phyloP scores from a whole-genome alignment of 768 basidiomycete species.

The Lenzites betulinus region DNA sequence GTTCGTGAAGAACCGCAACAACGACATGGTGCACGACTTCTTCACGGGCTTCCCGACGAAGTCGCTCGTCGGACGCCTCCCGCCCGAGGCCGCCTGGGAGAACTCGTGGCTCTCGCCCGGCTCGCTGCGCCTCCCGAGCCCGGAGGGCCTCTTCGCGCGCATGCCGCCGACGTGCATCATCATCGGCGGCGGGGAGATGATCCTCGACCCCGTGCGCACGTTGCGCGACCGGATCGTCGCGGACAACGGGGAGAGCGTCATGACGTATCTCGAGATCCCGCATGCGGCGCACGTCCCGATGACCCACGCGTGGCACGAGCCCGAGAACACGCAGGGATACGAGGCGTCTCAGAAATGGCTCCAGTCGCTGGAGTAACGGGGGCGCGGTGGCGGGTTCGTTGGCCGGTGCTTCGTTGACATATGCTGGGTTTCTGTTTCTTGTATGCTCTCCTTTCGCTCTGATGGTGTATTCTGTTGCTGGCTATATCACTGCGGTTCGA shows the following conservation, averaged over 20 bases:
- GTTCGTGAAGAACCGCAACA: background rate
- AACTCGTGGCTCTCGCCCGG: conserved; percentile 18
- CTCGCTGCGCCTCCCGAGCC: background rate
- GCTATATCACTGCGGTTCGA: background rate
- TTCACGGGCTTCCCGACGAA: conserved; percentile 3
- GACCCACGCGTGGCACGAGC: conserved; percentile 9
- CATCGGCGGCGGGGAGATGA: conserved; percentile 33
- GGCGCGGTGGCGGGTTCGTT: too few relatives aligned
- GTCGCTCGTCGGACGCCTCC: conserved; percentile 7
- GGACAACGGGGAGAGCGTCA: conserved; percentile 25
- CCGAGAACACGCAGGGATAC: conserved; percentile 2
- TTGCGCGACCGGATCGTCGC: conserved; percentile 27
- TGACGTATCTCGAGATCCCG: conserved; percentile 5
- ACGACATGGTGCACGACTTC: conserved; percentile 9
- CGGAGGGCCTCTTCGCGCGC: conserved; percentile 19
- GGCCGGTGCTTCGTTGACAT: background rate
- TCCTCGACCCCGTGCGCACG: conserved; percentile 30
- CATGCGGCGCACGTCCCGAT: conserved; percentile 4
- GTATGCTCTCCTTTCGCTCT: background rate
- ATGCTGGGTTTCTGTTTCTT: background rate
- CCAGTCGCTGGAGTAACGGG: background rate
- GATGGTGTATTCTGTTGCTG: background rate
- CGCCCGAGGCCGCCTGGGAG: background rate
- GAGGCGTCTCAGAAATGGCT: background rate
- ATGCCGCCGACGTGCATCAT: conserved; percentile 33